Evolutionary conservation across 768 basidiomycete genomes (phyloP), one percentile per base, ranked within the genome.

Genomic region (Boletales sp.): DNA sequence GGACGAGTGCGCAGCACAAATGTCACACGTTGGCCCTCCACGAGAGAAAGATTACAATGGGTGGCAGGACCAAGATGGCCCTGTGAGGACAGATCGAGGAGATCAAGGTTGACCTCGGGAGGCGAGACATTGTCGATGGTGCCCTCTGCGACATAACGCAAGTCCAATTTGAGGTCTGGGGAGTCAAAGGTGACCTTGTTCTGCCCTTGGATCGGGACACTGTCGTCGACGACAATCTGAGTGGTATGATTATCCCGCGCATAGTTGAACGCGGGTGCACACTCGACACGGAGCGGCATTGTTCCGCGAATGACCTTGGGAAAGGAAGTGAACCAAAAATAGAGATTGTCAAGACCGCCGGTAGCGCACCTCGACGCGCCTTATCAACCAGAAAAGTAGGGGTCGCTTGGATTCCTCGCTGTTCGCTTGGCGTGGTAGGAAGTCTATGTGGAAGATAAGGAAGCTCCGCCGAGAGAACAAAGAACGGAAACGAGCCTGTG

Each of bases 211-310:
- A 47, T 69, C 27, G 69, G 57, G 68, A 74, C 41, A 41, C 78
- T 72, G 60, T 75, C 57, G 59, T 85, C 82, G 15, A 71, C 61
- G 47, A 82, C 55, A 56, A 83, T 73, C 27, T 74, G 65, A 1
- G 87, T 87, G 8, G 74, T 79, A 67, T 98, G 95, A 3, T 74
- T 43, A 42, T 83, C 78, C 12, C 87, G 78, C 1, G 92, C 94
- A 60, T 99, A 99, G 68, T 97, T 86, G 81, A 99, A 99, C 0
- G 94, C 95, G 0, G 95, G 95, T 0, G 91, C 92, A 59, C 91
- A 94, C 71, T 98, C 90, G 68, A 97, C 78, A 50, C 81, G 76
- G 46, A 95, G 74, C 0, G 90, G 84, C 30, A 97, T 73, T 8
- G 64, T 77, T 1, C 95, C 95, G 15, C 95, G 87, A 56, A 97